Percentiles rank a stretch among this genome's conserved stretches.
Conservation (phyloP, 192 early-diverging fungal genomes). For the Allomyces macrogynus region DNA sequence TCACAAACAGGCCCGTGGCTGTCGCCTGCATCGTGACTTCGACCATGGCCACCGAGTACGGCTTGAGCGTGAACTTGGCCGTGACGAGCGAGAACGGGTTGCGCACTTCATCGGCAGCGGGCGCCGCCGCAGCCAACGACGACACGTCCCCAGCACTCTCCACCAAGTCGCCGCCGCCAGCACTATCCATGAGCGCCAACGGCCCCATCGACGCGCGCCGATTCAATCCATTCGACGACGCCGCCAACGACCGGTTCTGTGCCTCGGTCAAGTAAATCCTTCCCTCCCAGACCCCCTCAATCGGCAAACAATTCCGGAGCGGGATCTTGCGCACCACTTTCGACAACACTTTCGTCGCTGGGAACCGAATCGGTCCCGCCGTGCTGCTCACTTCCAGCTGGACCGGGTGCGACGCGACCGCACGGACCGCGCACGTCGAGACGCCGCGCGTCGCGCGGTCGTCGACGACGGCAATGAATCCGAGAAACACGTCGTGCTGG, state of each 20-base stretch:
- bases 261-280: background rate
- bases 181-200: too few relatives aligned
- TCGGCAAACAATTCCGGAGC: slow-evolving; percentile 20
- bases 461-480: background rate
- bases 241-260: background rate
- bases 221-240: too few relatives aligned
- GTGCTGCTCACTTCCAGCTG: slow-evolving; percentile 15
- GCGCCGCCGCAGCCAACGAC: background rate
- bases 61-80: background rate
- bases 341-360: slow-evolving; percentile 18
- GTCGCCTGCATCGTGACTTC: background rate
- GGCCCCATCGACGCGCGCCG: too few relatives aligned
- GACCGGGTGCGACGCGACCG: slow-evolving; percentile 7
- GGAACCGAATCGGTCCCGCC: slow-evolving; percentile 14
- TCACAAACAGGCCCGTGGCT: background rate
- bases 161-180: too few relatives aligned
- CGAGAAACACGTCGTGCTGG: background rate
- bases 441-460: background rate
- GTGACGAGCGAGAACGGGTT: background rate
- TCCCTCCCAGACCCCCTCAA: background rate
- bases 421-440: background rate
- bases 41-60: background rate
- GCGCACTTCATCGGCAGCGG: background rate
- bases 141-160: too few relatives aligned
- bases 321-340: slow-evolving; percentile 17